Evolutionary conservation across 1,139 yeast genomes (phyloP), one percentile per base, ranked within the genome.

Genomic region (Pichia sp.): DNA sequence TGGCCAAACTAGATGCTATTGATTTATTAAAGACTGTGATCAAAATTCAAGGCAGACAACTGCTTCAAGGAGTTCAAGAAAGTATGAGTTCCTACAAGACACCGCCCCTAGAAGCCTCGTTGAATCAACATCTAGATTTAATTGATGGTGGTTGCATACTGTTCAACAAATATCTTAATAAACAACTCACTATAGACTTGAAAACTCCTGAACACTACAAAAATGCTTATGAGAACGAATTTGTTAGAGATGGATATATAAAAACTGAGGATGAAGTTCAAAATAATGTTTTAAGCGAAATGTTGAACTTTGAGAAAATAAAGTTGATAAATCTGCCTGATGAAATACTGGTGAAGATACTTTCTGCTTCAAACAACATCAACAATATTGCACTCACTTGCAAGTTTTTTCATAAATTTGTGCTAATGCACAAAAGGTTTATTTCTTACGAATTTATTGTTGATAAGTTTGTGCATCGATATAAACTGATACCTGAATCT

Each of bases 311-410:
- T 6, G 42, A 40, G 37, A 12, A 16, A 18, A 34, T 16, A 3
- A 28, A 42, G 41, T 8, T 44, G 50, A 22, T 39, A 1, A 48
- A 53, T 26, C 28, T 53, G 12, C 62, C 62, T 2, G 49, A 55
- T 8, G 61, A 60, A 21, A 48, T 60, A 7, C 39, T 58, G 4
- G 48, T 53, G 6, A 48, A 52, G n/a, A 54, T 60, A 12, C 18
- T 60, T 8, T 50, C 59, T 7, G 37, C 50, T 25, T 56, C 58
- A 9, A 37, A 44, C 16, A 57, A 60, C 22, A 48, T 58, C 5
- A 18, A 39, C 4, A 47, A 47, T 30, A 31, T 60, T n/a, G 6
- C 42, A 21, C 18, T 42, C 13, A 39, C 51, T 4, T 49, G 44
- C 25, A 42, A 43, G 21, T 53, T 42, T 48, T 54, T 60, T 42